phyloP scores from a whole-genome alignment of 2,329 filamentous ascomycete genomes.

The Didymella pomorum region DNA sequence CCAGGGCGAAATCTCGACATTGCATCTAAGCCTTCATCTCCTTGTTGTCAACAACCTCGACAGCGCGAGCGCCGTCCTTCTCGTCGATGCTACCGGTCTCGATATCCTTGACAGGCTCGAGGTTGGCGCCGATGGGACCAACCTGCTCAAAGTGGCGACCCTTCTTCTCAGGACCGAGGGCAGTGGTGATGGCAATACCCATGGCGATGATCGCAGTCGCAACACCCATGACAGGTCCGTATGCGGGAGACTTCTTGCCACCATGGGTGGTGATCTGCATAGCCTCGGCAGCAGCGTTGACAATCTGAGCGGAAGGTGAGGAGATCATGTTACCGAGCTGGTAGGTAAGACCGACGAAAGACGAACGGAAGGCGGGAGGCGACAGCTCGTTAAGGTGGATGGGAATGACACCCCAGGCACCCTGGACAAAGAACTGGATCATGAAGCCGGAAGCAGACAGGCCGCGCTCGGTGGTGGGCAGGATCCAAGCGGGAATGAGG shows the following conservation, averaged over 20 bases:
- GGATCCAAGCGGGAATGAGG: slow-evolving; percentile 75
- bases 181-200: slow-evolving; percentile 72
- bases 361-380: slow-evolving; percentile 73
- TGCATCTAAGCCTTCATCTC: slow-evolving; percentile 15
- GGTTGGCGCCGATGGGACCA: slow-evolving; percentile 58
- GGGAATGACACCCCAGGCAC: slow-evolving; percentile 56
- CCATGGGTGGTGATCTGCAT: slow-evolving; percentile 58
- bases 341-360: slow-evolving; percentile 75
- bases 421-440: slow-evolving; percentile 65
- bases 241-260: slow-evolving; percentile 70
- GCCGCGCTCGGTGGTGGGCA: slow-evolving; percentile 65
- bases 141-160: slow-evolving; percentile 73
- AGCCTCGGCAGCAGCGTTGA: slow-evolving; percentile 74
- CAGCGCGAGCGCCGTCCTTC: slow-evolving; percentile 33
- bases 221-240: slow-evolving; percentile 77
- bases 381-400: slow-evolving; percentile 80
- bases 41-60: slow-evolving; percentile 32
- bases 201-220: slow-evolving; percentile 78
- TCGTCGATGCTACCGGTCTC: slow-evolving; percentile 43
- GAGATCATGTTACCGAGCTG: slow-evolving; percentile 80
- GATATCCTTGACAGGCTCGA: slow-evolving; percentile 39
- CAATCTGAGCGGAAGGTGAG: slow-evolving; percentile 76
- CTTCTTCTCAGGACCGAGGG: slow-evolving; percentile 76
- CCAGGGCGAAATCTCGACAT: slow-evolving; percentile 11
- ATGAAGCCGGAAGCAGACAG: slow-evolving; percentile 73